Evolutionary conservation across 2,329 filamentous ascomycete genomes (phyloP).

Genomic region (Byssoonygena ceratinophila): DNA sequence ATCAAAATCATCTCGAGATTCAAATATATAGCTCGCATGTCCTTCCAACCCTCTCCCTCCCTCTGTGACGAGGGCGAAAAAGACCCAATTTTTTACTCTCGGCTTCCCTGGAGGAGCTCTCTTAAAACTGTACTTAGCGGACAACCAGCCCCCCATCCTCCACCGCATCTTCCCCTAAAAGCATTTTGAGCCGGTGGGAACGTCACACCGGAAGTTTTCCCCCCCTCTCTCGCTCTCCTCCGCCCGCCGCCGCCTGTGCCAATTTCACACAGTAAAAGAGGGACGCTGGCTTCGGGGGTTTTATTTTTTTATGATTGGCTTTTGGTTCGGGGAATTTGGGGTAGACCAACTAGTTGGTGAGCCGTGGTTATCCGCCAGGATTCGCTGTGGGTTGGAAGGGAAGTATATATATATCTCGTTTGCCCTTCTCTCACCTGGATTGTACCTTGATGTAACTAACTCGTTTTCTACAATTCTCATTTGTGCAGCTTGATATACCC

Average conservation of each 20-base stretch:
- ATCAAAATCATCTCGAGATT: too few relatives aligned
- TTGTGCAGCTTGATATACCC: background rate
- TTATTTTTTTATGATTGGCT: too few relatives aligned
- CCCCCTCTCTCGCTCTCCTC: too few relatives aligned
- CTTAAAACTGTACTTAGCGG: conserved; percentile 43
- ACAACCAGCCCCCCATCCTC: conserved; percentile 20
- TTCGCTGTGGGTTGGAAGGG: background rate
- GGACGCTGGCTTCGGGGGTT: too few relatives aligned
- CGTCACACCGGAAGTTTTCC: conserved; percentile 11
- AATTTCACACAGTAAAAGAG: too few relatives aligned
- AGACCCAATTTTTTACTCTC: background rate
- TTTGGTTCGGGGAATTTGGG: background rate
- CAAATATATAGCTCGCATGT: too few relatives aligned
- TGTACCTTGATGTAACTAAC: background rate
- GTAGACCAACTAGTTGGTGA: too few relatives aligned
- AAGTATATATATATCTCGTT: background rate
- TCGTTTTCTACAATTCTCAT: background rate
- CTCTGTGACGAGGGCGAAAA: too few relatives aligned
- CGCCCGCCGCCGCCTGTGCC: too few relatives aligned
- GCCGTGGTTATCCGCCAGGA: conserved; percentile 8
- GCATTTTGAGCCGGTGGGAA: conserved; percentile 36
- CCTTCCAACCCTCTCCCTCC: too few relatives aligned
- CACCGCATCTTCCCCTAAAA: conserved; percentile 33
- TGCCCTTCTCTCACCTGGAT: background rate
- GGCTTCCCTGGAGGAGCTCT: conserved; percentile 25